Evolutionary conservation across 345 rosid species (phyloP).

Genomic region (Trapa bicornis): DNA sequence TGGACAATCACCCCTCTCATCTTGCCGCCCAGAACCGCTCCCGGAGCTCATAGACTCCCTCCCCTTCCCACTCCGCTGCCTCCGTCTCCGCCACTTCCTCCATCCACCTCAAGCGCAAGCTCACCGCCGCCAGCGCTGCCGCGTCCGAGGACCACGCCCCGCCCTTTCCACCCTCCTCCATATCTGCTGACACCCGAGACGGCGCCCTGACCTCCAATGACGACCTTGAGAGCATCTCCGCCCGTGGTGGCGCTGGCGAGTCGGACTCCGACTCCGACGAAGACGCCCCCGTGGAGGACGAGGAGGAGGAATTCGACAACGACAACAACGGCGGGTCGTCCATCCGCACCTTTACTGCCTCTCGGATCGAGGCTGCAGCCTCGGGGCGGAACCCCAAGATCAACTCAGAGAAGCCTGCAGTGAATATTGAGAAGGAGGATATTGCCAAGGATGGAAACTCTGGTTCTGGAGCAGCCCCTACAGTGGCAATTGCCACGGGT

Average conservation of each 20-base stretch:
- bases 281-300: constrained; percentile 82
- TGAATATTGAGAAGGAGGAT: constrained; percentile 71
- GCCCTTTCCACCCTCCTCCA: constrained; percentile 74
- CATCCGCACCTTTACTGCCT: constrained; percentile 72
- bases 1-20: constrained; percentile 71
- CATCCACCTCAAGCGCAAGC: constrained; percentile 77
- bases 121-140: constrained; percentile 58
- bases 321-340: constrained; percentile 55
- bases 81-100: constrained; percentile 93
- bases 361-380: constrained; percentile 52
- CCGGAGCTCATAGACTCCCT: constrained; percentile 78
- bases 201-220: constrained; percentile 87
- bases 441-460: constrained; percentile 48
- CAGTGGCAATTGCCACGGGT: constrained; percentile 21
- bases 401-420: constrained; percentile 48
- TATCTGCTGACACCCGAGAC: constrained; percentile 91
- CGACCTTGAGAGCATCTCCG: constrained; percentile 97
- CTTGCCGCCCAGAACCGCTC: constrained; percentile 73
- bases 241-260: constrained; percentile 72
- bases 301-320: constrained; percentile 56
- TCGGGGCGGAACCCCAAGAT: constrained; percentile 46
- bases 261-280: constrained; percentile 76
- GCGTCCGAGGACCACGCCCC: constrained; percentile 70
- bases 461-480: constrained; percentile 24
- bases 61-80: constrained; percentile 98